phyloP scores from a whole-genome alignment of 805 yeast genomes.

The Wickerhamomyces canadensis region DNA sequence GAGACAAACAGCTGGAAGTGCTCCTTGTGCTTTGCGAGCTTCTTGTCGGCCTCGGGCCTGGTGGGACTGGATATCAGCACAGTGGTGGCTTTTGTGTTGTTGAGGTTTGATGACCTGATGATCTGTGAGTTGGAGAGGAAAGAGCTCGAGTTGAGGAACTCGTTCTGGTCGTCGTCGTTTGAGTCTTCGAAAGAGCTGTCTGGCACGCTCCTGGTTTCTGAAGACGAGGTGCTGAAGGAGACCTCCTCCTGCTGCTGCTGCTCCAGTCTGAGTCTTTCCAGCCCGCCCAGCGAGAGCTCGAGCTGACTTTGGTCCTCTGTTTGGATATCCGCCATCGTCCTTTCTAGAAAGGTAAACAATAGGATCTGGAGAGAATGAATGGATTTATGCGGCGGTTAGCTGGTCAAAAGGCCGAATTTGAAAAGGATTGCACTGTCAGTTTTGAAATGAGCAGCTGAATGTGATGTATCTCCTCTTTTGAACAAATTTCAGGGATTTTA shows the following conservation, averaged over 20 bases:
- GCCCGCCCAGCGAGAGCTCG: background rate
- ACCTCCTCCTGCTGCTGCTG: conserved; percentile 8
- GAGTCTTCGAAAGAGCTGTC: background rate
- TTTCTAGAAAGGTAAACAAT: no score
- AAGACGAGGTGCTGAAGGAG: background rate
- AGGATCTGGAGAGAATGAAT: no score
- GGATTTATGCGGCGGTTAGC: no score
- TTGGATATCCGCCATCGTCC: background rate
- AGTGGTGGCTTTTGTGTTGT: conserved; percentile 3
- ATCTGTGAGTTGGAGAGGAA: conserved; percentile 24
- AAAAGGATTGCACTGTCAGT: no score
- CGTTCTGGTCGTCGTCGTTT: conserved; percentile 14
- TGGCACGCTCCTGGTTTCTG: no score
- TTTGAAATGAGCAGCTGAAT: no score
- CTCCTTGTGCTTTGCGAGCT: background rate
- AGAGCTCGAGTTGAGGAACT: conserved; percentile 22
- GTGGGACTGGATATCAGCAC: conserved; percentile 15
- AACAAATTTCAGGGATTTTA: no score
- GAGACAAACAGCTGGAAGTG: conserved; percentile 11
- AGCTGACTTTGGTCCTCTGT: background rate
- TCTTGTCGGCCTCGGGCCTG: conserved; percentile 8
- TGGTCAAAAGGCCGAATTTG: no score
- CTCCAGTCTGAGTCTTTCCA: conserved; percentile 2
- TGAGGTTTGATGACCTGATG: conserved; percentile 17
- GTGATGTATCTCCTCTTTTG: no score